Conservation (phyloP, 805 yeast species). For the Barnettozyma vustinii region DNA sequence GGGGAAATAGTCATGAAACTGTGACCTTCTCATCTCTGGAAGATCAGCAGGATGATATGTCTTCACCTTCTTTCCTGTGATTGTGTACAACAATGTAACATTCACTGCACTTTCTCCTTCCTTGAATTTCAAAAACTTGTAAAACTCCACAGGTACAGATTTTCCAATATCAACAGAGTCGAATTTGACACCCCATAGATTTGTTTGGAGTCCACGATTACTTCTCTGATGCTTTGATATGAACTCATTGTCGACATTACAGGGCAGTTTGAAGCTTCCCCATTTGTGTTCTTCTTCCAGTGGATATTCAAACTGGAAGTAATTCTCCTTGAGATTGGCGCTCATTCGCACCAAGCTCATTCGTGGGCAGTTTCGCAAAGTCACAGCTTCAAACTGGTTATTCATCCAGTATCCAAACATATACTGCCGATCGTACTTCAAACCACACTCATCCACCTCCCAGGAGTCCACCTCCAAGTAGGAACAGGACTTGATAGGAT, state of each 20-base stretch:
- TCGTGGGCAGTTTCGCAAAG: slow-evolving; percentile 15
- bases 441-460: slow-evolving; percentile 19
- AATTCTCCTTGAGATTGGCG: slow-evolving; percentile 13
- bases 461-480: slow-evolving; percentile 12
- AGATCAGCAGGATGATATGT: slow-evolving; percentile 15
- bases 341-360: slow-evolving; percentile 13
- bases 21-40: slow-evolving; percentile 7
- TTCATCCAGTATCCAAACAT: slow-evolving; percentile 19
- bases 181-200: slow-evolving; percentile 19
- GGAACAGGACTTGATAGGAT: slow-evolving; percentile 19
- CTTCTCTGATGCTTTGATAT: slow-evolving; percentile 7
- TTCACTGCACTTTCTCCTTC: not conserved
- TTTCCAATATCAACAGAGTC: slow-evolving; percentile 13
- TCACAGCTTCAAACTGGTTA: slow-evolving; percentile 13
- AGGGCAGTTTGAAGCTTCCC: slow-evolving; percentile 14
- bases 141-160: slow-evolving; percentile 17
- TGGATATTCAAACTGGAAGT: slow-evolving; percentile 17
- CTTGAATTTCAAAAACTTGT: slow-evolving; percentile 10
- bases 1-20: slow-evolving; percentile 22
- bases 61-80: slow-evolving; percentile 14
- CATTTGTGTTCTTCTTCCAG: not conserved
- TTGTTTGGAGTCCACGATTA: slow-evolving; percentile 3
- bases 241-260: slow-evolving; percentile 13
- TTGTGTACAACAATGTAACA: slow-evolving; percentile 14
- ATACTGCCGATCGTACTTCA: slow-evolving; percentile 21